A percentile compares a stretch with the other conserved stretches of the same genome.
phyloP scores from a whole-genome alignment of 331 rosid genomes.

The Malus hybrid region DNA sequence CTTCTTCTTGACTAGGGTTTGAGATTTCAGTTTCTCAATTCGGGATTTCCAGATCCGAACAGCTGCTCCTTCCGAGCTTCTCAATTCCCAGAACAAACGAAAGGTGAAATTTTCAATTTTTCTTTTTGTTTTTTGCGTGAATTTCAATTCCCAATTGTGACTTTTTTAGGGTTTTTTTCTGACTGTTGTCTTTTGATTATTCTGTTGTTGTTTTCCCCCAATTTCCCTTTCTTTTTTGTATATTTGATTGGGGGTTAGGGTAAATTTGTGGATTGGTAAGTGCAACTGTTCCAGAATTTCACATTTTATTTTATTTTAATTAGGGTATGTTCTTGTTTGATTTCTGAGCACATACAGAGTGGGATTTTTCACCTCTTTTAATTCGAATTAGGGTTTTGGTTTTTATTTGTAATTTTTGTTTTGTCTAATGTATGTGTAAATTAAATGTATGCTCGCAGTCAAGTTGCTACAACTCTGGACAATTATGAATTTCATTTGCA shows the following conservation, averaged over 20 bases:
- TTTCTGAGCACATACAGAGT: too few relatives aligned
- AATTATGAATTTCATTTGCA: background rate
- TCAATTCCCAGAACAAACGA: background rate
- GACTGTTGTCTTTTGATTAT: background rate
- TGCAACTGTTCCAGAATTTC: background rate
- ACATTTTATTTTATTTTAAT: background rate
- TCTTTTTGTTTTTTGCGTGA: background rate
- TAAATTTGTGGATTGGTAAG: background rate
- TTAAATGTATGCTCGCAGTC: background rate
- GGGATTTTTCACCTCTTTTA: background rate
- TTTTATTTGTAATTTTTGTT: background rate
- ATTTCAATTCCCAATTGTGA: background rate
- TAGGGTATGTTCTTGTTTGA: background rate
- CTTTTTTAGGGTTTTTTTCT: background rate
- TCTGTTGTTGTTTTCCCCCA: background rate
- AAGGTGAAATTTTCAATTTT: conserved; percentile 1
- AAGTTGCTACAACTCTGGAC: background rate
- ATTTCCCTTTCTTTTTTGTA: background rate
- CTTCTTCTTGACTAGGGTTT: background rate
- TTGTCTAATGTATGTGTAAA: background rate
- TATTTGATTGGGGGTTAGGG: background rate
- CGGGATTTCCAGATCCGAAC: background rate
- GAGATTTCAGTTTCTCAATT: background rate
- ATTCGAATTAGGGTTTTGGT: background rate
- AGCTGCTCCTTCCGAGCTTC: background rate